phyloP scores from a whole-genome alignment of 176 grass and related monocot genomes.

The Zoysia japonica region DNA sequence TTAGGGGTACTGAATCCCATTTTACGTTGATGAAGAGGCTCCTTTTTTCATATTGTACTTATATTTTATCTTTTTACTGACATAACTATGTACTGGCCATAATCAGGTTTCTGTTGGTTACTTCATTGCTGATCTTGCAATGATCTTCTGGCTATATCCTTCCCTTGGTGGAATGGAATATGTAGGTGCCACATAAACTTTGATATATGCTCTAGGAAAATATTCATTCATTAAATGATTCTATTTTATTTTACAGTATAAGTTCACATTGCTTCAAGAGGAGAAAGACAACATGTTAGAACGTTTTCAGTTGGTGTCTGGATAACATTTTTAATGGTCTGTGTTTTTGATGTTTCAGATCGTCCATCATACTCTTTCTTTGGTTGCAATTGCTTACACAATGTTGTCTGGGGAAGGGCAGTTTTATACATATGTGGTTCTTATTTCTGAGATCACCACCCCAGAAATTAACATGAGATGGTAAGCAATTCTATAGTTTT shows the following conservation, averaged over 20 bases:
- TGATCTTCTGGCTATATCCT: constrained; percentile 96
- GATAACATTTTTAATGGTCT: constrained; percentile 28
- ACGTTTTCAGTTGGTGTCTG: constrained; percentile 9
- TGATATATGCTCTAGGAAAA: constrained; percentile 14
- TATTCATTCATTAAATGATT: constrained; percentile 18
- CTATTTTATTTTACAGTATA: not conserved
- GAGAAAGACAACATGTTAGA: not conserved
- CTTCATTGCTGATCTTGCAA: constrained; percentile 85
- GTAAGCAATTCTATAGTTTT: constrained; percentile 45
- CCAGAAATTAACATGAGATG: constrained; percentile 91
- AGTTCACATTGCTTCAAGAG: not conserved
- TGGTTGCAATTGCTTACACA: constrained; percentile 78
- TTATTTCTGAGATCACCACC: constrained; percentile 87
- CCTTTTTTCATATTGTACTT: constrained; percentile 20
- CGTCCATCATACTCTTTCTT: constrained; percentile 82
- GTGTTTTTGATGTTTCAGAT: constrained; percentile 58
- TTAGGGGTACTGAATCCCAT: constrained; percentile 67
- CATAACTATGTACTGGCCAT: constrained; percentile 34
- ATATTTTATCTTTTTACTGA: constrained; percentile 34
- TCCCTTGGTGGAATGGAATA: constrained; percentile 97
- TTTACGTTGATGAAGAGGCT: constrained; percentile 9
- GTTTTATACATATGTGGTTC: constrained; percentile 88
- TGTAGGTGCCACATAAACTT: constrained; percentile 51
- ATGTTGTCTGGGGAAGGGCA: constrained; percentile 90
- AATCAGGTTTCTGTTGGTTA: constrained; percentile 89